A percentile compares a stretch with the other conserved stretches of the same genome.
Conservation (phyloP, 2,329 filamentous ascomycete species). For the Biscogniauxia mediterranea region DNA sequence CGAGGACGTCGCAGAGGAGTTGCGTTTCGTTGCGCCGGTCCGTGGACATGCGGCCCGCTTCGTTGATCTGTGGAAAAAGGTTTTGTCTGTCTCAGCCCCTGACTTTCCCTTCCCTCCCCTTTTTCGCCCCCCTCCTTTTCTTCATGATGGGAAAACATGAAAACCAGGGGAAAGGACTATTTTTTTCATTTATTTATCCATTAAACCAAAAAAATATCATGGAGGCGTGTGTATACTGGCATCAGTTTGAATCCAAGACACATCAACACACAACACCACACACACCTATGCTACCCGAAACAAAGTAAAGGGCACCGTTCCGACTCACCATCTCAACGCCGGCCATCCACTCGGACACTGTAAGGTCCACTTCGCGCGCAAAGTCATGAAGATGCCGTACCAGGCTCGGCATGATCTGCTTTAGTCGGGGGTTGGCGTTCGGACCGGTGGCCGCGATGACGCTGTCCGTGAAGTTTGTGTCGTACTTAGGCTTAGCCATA, state of each 20-base stretch:
- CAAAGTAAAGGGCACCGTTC: not conserved
- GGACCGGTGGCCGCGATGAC: constrained; percentile 75
- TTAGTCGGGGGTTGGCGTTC: constrained; percentile 65
- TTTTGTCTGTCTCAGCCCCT: not conserved
- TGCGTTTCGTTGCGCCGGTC: constrained; percentile 66
- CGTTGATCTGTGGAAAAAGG: constrained; percentile 58
- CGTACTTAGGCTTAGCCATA: constrained; percentile 13
- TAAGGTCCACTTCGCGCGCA: constrained; percentile 74
- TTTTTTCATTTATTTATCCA: too few relatives aligned
- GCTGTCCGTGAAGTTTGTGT: constrained; percentile 61
- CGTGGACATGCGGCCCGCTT: constrained; percentile 61
- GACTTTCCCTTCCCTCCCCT: too few relatives aligned
- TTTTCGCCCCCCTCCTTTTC: too few relatives aligned
- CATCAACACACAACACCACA: too few relatives aligned
- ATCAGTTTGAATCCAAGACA: too few relatives aligned
- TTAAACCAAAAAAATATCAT: too few relatives aligned
- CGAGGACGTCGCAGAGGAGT: constrained; percentile 65
- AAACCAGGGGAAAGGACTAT: too few relatives aligned
- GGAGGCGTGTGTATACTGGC: too few relatives aligned
- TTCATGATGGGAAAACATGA: too few relatives aligned
- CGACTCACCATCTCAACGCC: constrained; percentile 57
- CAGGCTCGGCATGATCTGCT: constrained; percentile 64
- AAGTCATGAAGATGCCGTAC: constrained; percentile 80
- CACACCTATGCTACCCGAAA: too few relatives aligned
- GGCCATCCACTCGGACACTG: constrained; percentile 74